These are phyloP conservation scores for Backusella sp. DNA, from an alignment of 192 early-diverging fungal genomes.

Conservation along the genomic window DNA sequence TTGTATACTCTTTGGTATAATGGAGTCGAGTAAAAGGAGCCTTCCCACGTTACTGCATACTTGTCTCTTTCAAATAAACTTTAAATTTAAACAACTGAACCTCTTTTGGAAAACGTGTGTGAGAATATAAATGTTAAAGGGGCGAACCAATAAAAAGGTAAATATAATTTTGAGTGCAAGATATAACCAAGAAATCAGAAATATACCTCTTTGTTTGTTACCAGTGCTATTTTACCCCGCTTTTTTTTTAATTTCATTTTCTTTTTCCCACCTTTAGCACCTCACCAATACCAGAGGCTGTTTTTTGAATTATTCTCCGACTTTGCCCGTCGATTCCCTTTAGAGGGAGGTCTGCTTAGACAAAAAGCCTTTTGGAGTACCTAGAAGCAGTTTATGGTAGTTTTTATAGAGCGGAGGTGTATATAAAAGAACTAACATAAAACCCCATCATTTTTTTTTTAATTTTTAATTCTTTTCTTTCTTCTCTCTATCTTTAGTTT, in stretches of 20 bases:
- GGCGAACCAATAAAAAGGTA: background rate
- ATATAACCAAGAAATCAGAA: conserved; percentile 1
- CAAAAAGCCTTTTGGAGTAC: conserved; percentile 8
- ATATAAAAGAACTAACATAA: background rate
- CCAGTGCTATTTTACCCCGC: conserved; percentile 6
- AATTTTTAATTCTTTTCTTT: background rate
- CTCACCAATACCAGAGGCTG: background rate
- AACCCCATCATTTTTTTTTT: conserved; percentile 7
- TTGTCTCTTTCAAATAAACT: background rate
- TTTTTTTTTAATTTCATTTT: background rate
- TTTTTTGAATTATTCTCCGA: conserved; percentile 3
- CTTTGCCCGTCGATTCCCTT: conserved; percentile 7
- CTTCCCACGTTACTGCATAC: conserved; percentile 1
- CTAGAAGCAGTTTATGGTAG: background rate
- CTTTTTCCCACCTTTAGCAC: conserved; percentile 3
- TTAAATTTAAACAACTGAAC: background rate
- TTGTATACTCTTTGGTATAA: background rate
- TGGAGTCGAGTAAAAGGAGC: background rate
- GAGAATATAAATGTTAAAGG: conserved; percentile 3
- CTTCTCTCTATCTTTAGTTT: background rate
- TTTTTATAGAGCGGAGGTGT: conserved; percentile 14
- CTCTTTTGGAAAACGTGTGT: conserved; percentile 4
- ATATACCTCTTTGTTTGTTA: conserved; percentile 11
- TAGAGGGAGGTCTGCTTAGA: conserved; percentile 3
- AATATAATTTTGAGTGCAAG: background rate